phyloP scores from a whole-genome alignment of 1,284 basidiomycete genomes.

The Papiliotrema terrestris region DNA sequence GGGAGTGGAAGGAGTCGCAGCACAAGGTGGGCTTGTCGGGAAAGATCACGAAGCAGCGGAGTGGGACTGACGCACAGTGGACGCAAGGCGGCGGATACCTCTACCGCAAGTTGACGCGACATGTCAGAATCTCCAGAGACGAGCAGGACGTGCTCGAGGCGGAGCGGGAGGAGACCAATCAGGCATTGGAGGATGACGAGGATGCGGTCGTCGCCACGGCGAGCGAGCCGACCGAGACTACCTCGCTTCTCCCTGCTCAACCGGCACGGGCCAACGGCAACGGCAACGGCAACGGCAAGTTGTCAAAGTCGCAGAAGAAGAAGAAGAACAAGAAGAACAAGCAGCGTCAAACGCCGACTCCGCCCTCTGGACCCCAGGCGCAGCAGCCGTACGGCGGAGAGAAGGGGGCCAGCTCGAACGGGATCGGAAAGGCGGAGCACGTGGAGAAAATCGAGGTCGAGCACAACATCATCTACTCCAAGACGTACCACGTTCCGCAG shows the following conservation, averaged over 20 bases:
- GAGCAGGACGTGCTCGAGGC: background rate
- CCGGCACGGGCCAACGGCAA: background rate
- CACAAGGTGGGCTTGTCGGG: constrained; percentile 12
- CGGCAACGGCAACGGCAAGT: too few species aligned
- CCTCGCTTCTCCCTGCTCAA: background rate
- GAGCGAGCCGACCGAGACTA: background rate
- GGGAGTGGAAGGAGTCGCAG: constrained; percentile 21
- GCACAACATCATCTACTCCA: constrained; percentile 24
- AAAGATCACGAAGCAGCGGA: background rate
- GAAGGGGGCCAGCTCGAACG: background rate
- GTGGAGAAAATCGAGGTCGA: constrained; percentile 17
- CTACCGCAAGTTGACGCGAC: constrained; percentile 10
- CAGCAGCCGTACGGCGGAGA: background rate
- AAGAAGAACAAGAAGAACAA: background rate
- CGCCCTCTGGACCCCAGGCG: background rate
- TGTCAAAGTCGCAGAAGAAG: background rate
- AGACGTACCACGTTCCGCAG: constrained; percentile 30
- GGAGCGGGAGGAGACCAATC: background rate
- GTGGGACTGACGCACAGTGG: constrained; percentile 5
- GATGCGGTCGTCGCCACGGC: background rate
- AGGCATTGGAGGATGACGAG: background rate
- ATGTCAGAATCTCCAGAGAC: background rate
- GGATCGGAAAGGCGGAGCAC: background rate
- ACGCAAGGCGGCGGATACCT: constrained; percentile 25
- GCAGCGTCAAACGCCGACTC: background rate